Conservation (phyloP, 257 asterid species). For the Primulina eburnea region DNA sequence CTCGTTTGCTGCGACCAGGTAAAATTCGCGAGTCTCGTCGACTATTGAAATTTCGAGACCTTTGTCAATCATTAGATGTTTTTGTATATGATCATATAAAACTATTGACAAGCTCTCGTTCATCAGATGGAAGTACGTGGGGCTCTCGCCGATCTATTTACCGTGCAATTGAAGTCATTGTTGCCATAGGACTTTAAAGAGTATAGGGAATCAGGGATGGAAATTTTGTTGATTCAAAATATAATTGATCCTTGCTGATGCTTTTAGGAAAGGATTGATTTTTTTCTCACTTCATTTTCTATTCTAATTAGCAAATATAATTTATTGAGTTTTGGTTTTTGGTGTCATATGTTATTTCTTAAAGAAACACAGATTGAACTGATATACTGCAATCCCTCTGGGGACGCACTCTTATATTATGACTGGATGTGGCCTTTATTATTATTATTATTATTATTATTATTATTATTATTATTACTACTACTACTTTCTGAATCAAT, state of each 20-base stretch:
- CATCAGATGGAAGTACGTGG: slow-evolving; percentile 92
- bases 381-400: background rate
- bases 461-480: too few species aligned
- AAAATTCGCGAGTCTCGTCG: slow-evolving; percentile 22
- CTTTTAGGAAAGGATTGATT: background rate
- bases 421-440: too few species aligned
- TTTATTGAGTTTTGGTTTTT: too few species aligned
- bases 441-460: too few species aligned
- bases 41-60: too few species aligned
- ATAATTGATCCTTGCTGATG: background rate
- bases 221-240: background rate
- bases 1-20: slow-evolving; percentile 98
- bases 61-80: too few species aligned
- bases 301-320: too few species aligned
- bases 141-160: slow-evolving; percentile 80
- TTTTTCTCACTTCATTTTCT: background rate
- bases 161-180: slow-evolving; percentile 61
- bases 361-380: background rate
- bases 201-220: background rate
- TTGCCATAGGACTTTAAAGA: slow-evolving; percentile 34
- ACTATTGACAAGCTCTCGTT: background rate
- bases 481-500: too few species aligned
- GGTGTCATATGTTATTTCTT: background rate
- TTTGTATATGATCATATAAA: background rate
- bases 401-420: background rate